phyloP scores from a whole-genome alignment of 2,329 filamentous ascomycete genomes.

The Neurospora sp. region DNA sequence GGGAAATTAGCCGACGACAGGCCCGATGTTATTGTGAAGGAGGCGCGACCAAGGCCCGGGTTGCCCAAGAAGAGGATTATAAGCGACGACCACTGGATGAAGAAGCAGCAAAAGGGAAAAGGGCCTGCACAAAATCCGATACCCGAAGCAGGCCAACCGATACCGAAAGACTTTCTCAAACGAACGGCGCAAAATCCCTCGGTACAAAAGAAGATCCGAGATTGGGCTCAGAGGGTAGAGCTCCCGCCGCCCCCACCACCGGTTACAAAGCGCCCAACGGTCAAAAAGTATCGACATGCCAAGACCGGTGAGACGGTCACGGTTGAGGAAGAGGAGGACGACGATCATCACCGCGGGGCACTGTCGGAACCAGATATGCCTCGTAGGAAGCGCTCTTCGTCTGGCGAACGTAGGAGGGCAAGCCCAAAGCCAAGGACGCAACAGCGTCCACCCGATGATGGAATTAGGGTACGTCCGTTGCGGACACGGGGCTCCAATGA shows the following conservation, averaged over 20 bases:
- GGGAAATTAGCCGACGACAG: conserved; percentile 12
- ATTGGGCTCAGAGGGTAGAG: conserved; percentile 50
- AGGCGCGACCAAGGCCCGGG: conserved; percentile 34
- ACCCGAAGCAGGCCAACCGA: conserved; percentile 24
- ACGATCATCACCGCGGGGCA: conserved; percentile 4
- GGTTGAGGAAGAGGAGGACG: conserved; percentile 22
- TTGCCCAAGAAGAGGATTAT: conserved; percentile 86
- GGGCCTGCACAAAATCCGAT: conserved; percentile 29
- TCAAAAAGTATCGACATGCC: conserved; percentile 17
- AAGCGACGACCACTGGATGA: conserved; percentile 85
- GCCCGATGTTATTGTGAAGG: conserved; percentile 19
- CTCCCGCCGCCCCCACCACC: conserved; percentile 31
- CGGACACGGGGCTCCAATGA: conserved; percentile 8
- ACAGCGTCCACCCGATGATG: conserved; percentile 16
- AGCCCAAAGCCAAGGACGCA: conserved; percentile 9
- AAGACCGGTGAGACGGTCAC: conserved; percentile 24
- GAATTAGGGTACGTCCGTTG: conserved; percentile 20
- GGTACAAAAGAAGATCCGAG: conserved; percentile 48
- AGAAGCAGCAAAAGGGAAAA: conserved; percentile 38
- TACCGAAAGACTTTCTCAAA: conserved; percentile 50
- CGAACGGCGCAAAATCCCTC: conserved; percentile 43
- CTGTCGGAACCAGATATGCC: conserved; percentile 8
- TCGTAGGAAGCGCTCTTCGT: conserved; percentile 1
- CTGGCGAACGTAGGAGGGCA: conserved; percentile 2
- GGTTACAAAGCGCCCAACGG: conserved; percentile 18